Percentiles rank a stretch among this genome's conserved stretches.
Evolutionary conservation across 805 yeast genomes (phyloP).

Genomic region (Metschnikowia santaceciliae): DNA sequence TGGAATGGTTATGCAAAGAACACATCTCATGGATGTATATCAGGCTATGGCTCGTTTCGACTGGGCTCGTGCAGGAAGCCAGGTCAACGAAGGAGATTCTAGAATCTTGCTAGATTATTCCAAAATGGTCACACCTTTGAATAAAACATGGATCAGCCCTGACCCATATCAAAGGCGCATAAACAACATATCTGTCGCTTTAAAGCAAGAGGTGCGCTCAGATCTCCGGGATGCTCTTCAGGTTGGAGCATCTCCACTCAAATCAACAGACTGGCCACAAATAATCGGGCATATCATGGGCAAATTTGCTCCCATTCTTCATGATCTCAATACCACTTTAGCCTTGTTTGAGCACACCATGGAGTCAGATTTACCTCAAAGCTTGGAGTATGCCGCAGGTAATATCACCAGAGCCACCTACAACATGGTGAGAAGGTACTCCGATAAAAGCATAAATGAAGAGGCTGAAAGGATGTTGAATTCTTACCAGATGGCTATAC

Average conservation of each 20-base stretch:
- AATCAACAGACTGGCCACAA: slow-evolving; percentile 51
- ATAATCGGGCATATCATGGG: slow-evolving; percentile 44
- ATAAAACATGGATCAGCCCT: slow-evolving; percentile 45
- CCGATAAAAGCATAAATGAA: slow-evolving; percentile 18
- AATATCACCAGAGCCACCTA: slow-evolving; percentile 40
- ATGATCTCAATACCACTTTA: slow-evolving; percentile 38
- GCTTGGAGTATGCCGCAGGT: slow-evolving; percentile 16
- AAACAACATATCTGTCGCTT: slow-evolving; percentile 29
- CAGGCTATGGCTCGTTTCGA: slow-evolving; percentile 40
- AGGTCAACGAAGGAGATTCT: slow-evolving; percentile 46
- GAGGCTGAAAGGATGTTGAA: slow-evolving; percentile 13
- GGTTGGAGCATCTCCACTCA: slow-evolving; percentile 30
- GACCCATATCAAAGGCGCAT: slow-evolving; percentile 46
- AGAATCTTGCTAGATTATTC: slow-evolving; percentile 51
- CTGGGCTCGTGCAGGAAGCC: slow-evolving; percentile 42
- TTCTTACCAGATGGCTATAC: slow-evolving; percentile 36
- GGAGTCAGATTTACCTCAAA: neutral
- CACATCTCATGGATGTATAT: slow-evolving; percentile 21
- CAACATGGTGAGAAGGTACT: slow-evolving; percentile 46
- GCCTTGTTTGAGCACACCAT: slow-evolving; percentile 7
- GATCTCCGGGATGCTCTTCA: slow-evolving; percentile 26
- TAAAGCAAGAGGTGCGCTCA: slow-evolving; percentile 31
- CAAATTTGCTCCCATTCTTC: slow-evolving; percentile 52
- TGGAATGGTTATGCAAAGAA: slow-evolving; percentile 4
- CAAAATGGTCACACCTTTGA: slow-evolving; percentile 50